Base-by-base conservation (phyloP, 208 protist genomes). In the Trypanosoma brucei region DNA sequence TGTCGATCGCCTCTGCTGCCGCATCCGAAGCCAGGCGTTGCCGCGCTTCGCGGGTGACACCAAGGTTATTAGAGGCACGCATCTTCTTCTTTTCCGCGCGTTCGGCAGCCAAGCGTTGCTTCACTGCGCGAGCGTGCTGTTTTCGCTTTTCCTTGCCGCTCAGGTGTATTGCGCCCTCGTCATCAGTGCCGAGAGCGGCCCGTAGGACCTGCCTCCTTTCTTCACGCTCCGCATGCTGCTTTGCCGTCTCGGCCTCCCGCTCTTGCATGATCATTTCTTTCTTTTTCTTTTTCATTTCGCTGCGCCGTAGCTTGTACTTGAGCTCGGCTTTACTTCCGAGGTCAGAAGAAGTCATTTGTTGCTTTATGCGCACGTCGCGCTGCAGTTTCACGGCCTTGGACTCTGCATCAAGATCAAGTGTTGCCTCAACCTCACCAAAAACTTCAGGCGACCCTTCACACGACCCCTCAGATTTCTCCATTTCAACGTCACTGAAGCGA, bases 201-300 rank as follows among this genome's bases (percentile, higher is more conserved):
- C 77, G 69, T 35, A 91, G 76, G 56, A 83, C 73, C 42, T 83
- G 61, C 44, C 77, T 66, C 54, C 75, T 63, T 63, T 83, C 78
- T 22, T 80, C 77, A 39, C 79, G 65, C 44, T 76, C 68, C 8
- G 56, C 72, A 38, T 72, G 78, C 51, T 65, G 46, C 44, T 69
- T 67, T 40, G 67, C 75, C 66, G 62, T 65, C 71, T 83, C 81
- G 4, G 61, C 74, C 70, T 91, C 86, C 3, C 81, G 76, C 70
- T 91, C 76, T 58, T 83, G 70, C 0, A 64, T 58, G 48, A 85
- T 5, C 80, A 87, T 82, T 49, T 93, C 80, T 61, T 88, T 89
- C 76, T 95, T 95, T 35, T 78, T 65, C 72, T 88, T 86, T 65
- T 91, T 90, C 82, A 88, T 81, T 57, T 91, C 89, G 59, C 92